Evolutionary conservation across 345 rosid genomes (phyloP), one percentile per base, ranked within the genome.

Genomic region (thale cress (Arabidopsis thaliana)): DNA sequence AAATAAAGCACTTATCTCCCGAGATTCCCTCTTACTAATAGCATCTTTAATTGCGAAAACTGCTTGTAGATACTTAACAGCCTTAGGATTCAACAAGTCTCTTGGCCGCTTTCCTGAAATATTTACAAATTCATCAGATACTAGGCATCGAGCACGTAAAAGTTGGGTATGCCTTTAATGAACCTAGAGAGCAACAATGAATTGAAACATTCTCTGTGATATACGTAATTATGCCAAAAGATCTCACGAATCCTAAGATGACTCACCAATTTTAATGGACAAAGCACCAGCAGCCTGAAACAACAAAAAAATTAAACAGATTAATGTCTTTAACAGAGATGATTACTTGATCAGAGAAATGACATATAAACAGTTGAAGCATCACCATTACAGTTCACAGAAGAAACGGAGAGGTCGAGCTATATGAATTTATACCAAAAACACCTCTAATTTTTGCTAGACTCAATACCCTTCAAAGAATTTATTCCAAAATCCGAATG

Each of bases 261-360:
- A 81, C 97, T 92, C 71, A 95, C 99, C 99, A 65, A 90, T 93
- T 83, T 89, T 88, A 66, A 95, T 87, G 22, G 97, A 91, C 83
- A 96, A 76, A 62, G 98, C 95, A 51, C 96, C 98, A 42, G 99
- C 97, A 4, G 99, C 98, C 99, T 96, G 91, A 61, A 80, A 32
- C 66, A 53, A 14, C 14, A 40, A 10, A 53, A 60, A 60, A 12
- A 77, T 16, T 16, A 59, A 59, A 59, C 28, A 59, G 4, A 59
- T 67, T 45, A 78, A 65, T 71, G 40, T 22, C 38, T 32, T 12
- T 12, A 16, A 63, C 70, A 68, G 4, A 52, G 16, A 69, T 24
- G 69, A 42, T 44, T 5, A 65, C 53, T 59, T 38, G 22, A 66
- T 37, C 7, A 52, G 46, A 50, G 25, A 67, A 59, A 55, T 32